Conservation (phyloP, 2,329 filamentous ascomycete species). For the Neofusicoccum umdonicola region DNA sequence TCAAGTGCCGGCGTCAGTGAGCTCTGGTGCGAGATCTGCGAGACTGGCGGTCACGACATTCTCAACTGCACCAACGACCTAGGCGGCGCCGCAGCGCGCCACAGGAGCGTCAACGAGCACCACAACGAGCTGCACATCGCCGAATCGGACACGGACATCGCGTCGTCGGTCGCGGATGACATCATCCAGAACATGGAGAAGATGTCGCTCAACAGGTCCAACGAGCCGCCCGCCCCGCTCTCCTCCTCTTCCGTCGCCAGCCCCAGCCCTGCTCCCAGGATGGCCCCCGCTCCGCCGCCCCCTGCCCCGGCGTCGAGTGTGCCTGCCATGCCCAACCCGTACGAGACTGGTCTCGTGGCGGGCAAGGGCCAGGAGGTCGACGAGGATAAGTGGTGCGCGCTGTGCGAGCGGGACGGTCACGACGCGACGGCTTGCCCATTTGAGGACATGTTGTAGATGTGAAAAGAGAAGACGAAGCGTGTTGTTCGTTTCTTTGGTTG, state of each 20-base stretch:
- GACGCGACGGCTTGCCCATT: conserved; percentile 94
- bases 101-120: conserved; percentile 36
- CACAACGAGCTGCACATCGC: conserved; percentile 16
- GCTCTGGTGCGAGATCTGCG: conserved; percentile 94
- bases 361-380: conserved; percentile 50
- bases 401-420: conserved; percentile 94
- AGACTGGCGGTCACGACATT: conserved; percentile 88
- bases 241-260: conserved; percentile 25
- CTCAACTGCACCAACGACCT: conserved; percentile 76
- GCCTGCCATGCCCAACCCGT: conserved; percentile 35
- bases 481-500: too few species aligned
- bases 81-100: conserved; percentile 49
- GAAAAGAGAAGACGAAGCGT: background rate
- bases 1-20: conserved; percentile 64
- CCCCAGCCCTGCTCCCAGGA: background rate
- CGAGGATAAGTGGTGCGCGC: conserved; percentile 89
- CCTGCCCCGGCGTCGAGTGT: conserved; percentile 9
- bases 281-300: conserved; percentile 11
- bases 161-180: conserved; percentile 22
- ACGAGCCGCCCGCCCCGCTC: conserved; percentile 24
- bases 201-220: conserved; percentile 32
- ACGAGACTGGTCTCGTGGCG: conserved; percentile 32
- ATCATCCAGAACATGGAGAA: conserved; percentile 29
- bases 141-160: conserved; percentile 17
- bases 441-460: conserved; percentile 64